These are phyloP conservation scores for Ilex paraguariensis DNA, from an alignment of 305 asterid genomes.

Conservation along the genomic window DNA sequence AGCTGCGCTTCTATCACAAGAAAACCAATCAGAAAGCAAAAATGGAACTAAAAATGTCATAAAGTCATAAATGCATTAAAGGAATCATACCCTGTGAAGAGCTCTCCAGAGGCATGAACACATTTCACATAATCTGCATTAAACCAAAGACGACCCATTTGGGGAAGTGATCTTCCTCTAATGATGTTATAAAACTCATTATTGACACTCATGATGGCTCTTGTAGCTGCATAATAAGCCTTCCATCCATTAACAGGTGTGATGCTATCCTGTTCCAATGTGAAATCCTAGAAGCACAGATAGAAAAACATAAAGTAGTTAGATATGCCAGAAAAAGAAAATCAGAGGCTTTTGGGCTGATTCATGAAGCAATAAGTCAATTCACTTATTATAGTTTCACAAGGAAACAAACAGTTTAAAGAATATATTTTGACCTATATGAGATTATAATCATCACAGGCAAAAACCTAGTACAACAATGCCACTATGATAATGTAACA, in stretches of 20 bases:
- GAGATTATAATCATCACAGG: too few relatives aligned
- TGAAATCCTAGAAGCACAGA: conserved; percentile 63
- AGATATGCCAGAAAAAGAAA: conserved; percentile 3
- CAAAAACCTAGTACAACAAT: too few relatives aligned
- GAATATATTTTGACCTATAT: too few relatives aligned
- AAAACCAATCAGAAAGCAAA: neutral
- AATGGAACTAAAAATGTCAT: neutral
- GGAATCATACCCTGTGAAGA: conserved; percentile 73
- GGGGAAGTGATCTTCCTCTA: conserved; percentile 64
- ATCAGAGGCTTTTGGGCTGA: neutral
- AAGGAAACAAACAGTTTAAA: too few relatives aligned
- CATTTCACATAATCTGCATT: conserved; percentile 95
- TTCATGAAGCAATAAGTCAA: too few relatives aligned
- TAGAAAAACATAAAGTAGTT: too few relatives aligned
- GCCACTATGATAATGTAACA: too few relatives aligned
- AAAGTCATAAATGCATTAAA: conserved; percentile 11
- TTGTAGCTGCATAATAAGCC: conserved; percentile 93
- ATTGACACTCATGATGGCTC: conserved; percentile 70
- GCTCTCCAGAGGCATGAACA: conserved; percentile 78
- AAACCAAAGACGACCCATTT: conserved; percentile 92
- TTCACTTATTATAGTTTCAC: too few relatives aligned
- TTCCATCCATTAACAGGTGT: conserved; percentile 94
- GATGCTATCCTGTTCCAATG: conserved; percentile 74
- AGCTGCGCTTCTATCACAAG: neutral
- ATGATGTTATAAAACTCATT: conserved; percentile 65